Conservation (phyloP, 2,329 filamentous ascomycete species). For the Fusarium algeriense region DNA sequence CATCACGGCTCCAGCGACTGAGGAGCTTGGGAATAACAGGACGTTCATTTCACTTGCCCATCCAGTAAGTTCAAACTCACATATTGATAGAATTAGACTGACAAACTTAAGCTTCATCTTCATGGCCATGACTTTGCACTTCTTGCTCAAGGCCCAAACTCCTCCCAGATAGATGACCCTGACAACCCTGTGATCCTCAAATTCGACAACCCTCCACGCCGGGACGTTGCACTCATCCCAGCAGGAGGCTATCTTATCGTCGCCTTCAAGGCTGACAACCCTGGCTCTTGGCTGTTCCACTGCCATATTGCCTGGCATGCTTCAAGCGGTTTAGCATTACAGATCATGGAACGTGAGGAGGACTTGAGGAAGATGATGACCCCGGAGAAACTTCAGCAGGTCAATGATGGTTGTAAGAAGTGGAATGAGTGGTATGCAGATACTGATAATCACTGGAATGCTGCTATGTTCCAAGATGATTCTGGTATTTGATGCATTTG, state of each 20-base stretch:
- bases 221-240: constrained; percentile 22
- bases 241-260: constrained; percentile 23
- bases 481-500: neutral
- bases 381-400: constrained; percentile 10
- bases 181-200: neutral
- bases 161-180: neutral
- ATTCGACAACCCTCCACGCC: constrained; percentile 21
- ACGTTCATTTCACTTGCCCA: constrained; percentile 12
- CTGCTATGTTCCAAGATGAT: constrained; percentile 7
- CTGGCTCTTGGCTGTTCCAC: constrained; percentile 30
- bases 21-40: neutral
- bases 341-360: constrained; percentile 26
- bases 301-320: constrained; percentile 32
- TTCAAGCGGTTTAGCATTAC: constrained; percentile 21
- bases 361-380: constrained; percentile 21
- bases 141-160: constrained; percentile 17
- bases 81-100: accelerated
- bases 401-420: constrained; percentile 10
- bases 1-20: constrained; percentile 10
- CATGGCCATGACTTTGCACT: constrained; percentile 29
- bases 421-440: constrained; percentile 29
- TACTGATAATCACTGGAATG: constrained; percentile 3
- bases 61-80: constrained; percentile 2
- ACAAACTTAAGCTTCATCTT: neutral
- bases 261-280: constrained; percentile 22